Base-by-base conservation (phyloP, 1,139 yeast genomes). In the Yamadazyma taylorii region DNA sequence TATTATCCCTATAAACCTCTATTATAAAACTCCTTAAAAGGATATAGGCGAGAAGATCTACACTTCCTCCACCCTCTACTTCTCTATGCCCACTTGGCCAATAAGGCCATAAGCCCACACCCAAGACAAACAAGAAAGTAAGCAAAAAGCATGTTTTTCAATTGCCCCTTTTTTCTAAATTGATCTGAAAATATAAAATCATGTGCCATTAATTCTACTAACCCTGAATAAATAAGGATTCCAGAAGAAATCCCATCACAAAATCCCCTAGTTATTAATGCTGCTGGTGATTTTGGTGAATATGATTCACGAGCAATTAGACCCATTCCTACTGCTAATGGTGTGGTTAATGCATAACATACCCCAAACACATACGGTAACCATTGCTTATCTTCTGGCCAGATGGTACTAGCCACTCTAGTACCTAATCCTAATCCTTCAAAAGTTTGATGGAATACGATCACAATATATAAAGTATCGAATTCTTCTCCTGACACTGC, bases 391-490 rank as follows among this genome's bases (percentile, higher is more conserved):
- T 47, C 40, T 15, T 45, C 39, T 0, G 71, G 70, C 73, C 73
- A 67, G 17, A 46, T 49, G 5, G 66, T 60, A 13, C 59, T 51
- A n/a, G 72, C 71, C 38, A 66, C 60, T 28, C 73, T 44, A 2
- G 69, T 56, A 5, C 72, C 72, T 32, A 66, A 51, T 0, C 72
- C 72, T 35, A 66, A 53, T 11, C 73, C 73, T 47, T 66, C 73
- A 38, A 66, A 66, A 47, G 63, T 50, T 46, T 66, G 72, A 43
- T 66, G 73, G 52, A 66, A 66, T 1, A 60, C 56, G 14, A 66
- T 58, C 3, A 69, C 72, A 23, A 63, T 52, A 42, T 58, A 65
- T 14, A 66, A 50, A 0, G 68, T 47, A 13, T 47, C 52, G 48
- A 66, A 66, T 37, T 63, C 67, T 24, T 61, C 60, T 1, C 69